These are phyloP conservation scores for Venturia nashicola DNA, from an alignment of 2,329 filamentous ascomycete genomes.

Conservation along the genomic window DNA sequence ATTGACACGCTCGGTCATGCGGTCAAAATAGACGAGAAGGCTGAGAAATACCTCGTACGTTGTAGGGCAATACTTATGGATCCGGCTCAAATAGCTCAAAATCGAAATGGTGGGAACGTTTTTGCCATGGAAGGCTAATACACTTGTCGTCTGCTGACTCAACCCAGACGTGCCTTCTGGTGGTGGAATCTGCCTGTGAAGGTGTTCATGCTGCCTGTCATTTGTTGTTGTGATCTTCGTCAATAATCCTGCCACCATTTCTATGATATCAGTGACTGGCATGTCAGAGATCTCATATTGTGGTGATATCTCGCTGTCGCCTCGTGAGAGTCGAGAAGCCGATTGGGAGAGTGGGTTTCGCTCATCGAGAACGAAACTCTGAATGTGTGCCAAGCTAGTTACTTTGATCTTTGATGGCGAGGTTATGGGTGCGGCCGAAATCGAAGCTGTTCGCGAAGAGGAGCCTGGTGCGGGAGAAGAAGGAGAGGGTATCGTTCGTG, in stretches of 20 bases:
- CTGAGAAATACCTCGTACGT: constrained; percentile 97
- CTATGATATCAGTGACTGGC: constrained; percentile 94
- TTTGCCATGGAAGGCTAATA: constrained; percentile 94
- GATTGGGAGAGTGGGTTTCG: constrained; percentile 39
- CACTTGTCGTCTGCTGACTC: constrained; percentile 54
- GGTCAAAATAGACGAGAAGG: constrained; percentile 91
- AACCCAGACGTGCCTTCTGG: constrained; percentile 47
- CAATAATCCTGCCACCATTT: constrained; percentile 93
- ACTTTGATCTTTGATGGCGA: constrained; percentile 60
- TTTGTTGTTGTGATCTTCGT: constrained; percentile 98
- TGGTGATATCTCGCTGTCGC: constrained; percentile 38
- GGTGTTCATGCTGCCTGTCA: constrained; percentile 81
- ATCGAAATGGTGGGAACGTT: constrained; percentile 97
- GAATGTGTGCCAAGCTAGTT: constrained; percentile 80
- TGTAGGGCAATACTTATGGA: constrained; percentile 97
- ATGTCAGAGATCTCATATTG: constrained; percentile 94
- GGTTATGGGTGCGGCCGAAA: constrained; percentile 18
- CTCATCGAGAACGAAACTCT: constrained; percentile 74
- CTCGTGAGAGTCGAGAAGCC: constrained; percentile 18
- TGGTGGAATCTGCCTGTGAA: constrained; percentile 61
- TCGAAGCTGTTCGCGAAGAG: constrained; percentile 10
- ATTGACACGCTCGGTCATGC: constrained; percentile 96
- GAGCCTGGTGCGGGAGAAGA: constrained; percentile 32
- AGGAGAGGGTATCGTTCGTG: constrained; percentile 9
- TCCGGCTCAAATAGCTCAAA: constrained; percentile 84